Conservation (phyloP, 2,329 filamentous ascomycete species). For the Diplocarpon rosae region DNA sequence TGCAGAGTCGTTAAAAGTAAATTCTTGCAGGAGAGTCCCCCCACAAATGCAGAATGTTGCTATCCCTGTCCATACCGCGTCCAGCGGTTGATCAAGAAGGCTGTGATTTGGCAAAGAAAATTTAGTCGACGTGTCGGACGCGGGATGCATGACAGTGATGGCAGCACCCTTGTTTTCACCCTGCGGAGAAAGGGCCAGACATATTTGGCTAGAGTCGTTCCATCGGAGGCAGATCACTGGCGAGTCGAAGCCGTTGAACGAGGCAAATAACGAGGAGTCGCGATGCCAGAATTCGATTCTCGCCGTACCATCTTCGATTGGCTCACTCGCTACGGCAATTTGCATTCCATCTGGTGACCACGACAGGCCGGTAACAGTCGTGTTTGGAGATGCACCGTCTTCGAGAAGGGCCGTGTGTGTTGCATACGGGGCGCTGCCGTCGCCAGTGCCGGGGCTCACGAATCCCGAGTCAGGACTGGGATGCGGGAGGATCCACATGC, state of each 20-base stretch:
- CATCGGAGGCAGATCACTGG: constrained; percentile 51
- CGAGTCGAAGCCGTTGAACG: constrained; percentile 47
- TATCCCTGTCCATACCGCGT: constrained; percentile 49
- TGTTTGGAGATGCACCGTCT: constrained; percentile 39
- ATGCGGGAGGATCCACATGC: constrained; percentile 54
- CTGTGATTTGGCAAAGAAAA: constrained; percentile 40
- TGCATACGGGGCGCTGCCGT: constrained; percentile 24
- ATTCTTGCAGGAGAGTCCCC: constrained; percentile 40
- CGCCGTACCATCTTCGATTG: constrained; percentile 35
- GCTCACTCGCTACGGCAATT: constrained; percentile 48
- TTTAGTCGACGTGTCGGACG: constrained; percentile 26
- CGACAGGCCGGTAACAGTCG: constrained; percentile 46
- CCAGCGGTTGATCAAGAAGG: constrained; percentile 39
- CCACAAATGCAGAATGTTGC: constrained; percentile 48
- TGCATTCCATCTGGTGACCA: constrained; percentile 47
- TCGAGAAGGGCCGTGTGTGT: constrained; percentile 38
- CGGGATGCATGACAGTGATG: constrained; percentile 39
- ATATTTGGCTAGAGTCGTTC: constrained; percentile 44
- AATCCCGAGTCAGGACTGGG: constrained; percentile 33
- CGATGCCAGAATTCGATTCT: constrained; percentile 44
- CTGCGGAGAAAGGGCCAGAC: constrained; percentile 46
- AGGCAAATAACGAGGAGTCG: constrained; percentile 40
- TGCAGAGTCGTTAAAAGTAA: constrained; percentile 35
- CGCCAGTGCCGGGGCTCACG: constrained; percentile 32
- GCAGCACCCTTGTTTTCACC: constrained; percentile 40